Conservation (phyloP, 352 stramenopile species). For the Phytopythium montanum region DNA sequence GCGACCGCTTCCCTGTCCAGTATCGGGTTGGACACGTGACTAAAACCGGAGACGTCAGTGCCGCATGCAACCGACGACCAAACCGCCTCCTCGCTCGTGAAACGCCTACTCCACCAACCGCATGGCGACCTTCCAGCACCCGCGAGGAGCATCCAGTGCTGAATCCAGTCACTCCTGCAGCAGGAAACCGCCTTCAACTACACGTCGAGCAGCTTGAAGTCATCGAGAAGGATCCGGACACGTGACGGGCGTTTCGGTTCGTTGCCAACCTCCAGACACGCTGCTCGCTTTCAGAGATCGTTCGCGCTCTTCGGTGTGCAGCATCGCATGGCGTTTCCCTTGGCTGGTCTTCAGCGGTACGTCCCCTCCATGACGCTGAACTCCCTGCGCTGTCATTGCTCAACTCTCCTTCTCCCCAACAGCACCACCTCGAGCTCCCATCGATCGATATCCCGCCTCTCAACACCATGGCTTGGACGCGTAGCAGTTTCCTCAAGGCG, state of each 20-base stretch:
- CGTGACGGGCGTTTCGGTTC: neutral
- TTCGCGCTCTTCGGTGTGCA: constrained; percentile 1
- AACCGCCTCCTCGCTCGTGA: neutral
- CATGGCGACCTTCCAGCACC: neutral
- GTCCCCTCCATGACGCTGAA: neutral
- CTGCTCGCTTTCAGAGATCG: neutral
- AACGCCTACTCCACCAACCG: neutral
- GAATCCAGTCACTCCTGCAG: too few species aligned
- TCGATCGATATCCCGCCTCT: neutral
- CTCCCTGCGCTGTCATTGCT: neutral
- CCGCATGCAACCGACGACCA: neutral
- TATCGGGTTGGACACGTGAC: neutral
- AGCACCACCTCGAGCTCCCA: neutral
- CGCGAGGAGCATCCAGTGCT: neutral
- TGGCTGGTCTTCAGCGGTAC: neutral
- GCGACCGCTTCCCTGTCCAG: neutral
- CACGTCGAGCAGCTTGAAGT: neutral
- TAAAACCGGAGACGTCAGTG: neutral
- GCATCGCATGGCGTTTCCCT: neutral
- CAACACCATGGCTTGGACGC: neutral
- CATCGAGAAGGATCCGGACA: neutral
- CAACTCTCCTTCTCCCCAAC: neutral
- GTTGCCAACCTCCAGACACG: neutral
- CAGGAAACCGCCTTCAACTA: neutral
- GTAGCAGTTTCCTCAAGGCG: neutral